phyloP scores from a whole-genome alignment of 2,329 filamentous ascomycete species.

The Colletotrichum destructivum region DNA sequence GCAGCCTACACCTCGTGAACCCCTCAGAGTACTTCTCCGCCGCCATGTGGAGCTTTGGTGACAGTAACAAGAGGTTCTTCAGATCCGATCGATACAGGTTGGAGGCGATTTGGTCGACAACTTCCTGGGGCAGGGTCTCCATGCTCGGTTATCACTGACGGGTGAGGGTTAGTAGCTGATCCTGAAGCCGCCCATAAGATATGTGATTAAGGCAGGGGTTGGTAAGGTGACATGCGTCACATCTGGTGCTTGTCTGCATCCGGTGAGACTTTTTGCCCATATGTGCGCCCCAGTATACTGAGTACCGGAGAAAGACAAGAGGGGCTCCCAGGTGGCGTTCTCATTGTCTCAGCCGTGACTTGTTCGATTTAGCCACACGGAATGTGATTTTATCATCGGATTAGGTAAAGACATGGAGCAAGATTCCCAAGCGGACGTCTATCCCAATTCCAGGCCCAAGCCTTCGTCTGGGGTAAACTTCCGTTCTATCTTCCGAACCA shows the following conservation, averaged over 20 bases:
- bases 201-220: background rate
- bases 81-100: background rate
- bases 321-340: background rate
- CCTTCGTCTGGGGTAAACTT: too few relatives aligned
- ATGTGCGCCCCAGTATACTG: too few relatives aligned
- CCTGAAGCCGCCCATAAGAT: background rate
- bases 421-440: too few relatives aligned
- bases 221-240: background rate
- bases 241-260: background rate
- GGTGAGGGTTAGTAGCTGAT: background rate
- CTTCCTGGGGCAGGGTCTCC: slow-evolving; percentile 5
- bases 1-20: background rate
- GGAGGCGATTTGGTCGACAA: slow-evolving; percentile 4
- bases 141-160: background rate
- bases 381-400: background rate
- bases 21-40: slow-evolving; percentile 14
- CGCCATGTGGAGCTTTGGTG: background rate
- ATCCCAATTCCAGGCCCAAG: background rate
- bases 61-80: background rate
- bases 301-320: slow-evolving; percentile 1
- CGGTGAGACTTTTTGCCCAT: background rate
- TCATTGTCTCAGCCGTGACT: slow-evolving; percentile 4
- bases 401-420: background rate
- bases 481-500: background rate
- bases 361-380: background rate